Conservation (phyloP, 169 alveolate genomes). For the Plasmodium vivax region DNA sequence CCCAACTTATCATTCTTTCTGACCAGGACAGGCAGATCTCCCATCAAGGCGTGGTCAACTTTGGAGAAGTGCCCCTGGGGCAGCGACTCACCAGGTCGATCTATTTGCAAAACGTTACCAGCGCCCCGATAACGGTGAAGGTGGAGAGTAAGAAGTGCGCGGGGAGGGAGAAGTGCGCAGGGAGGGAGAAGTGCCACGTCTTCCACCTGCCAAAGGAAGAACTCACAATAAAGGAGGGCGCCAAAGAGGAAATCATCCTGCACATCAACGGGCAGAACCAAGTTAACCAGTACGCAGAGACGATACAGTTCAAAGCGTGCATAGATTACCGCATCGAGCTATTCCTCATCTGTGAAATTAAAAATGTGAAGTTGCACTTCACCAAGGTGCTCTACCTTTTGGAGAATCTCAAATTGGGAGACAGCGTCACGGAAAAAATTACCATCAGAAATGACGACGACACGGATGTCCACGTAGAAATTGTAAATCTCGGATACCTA, state of each 20-base stretch:
- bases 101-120: slow-evolving; percentile 32
- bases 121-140: slow-evolving; percentile 43
- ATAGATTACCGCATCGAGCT: slow-evolving; percentile 45
- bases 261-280: slow-evolving; percentile 40
- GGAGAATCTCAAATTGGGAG: slow-evolving; percentile 58
- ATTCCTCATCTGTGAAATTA: slow-evolving; percentile 62
- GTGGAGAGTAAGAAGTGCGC: not conserved
- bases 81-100: slow-evolving; percentile 38
- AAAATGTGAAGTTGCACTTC: slow-evolving; percentile 22
- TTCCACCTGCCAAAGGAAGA: slow-evolving; percentile 36
- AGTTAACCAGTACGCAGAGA: slow-evolving; percentile 46
- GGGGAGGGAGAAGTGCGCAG: too few relatives aligned
- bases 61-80: slow-evolving; percentile 56
- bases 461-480: slow-evolving; percentile 45
- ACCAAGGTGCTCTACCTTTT: slow-evolving; percentile 22
- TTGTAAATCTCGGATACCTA: slow-evolving; percentile 42
- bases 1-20: slow-evolving; percentile 42
- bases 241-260: slow-evolving; percentile 17
- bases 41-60: slow-evolving; percentile 47
- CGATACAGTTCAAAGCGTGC: slow-evolving; percentile 68
- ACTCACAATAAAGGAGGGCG: slow-evolving; percentile 18
- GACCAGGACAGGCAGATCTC: slow-evolving; percentile 31
- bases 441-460: slow-evolving; percentile 67
- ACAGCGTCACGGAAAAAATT: slow-evolving; percentile 45
- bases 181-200: slow-evolving; percentile 14